Conservation (phyloP, 305 asterid genomes). For the Rubia balearica region DNA sequence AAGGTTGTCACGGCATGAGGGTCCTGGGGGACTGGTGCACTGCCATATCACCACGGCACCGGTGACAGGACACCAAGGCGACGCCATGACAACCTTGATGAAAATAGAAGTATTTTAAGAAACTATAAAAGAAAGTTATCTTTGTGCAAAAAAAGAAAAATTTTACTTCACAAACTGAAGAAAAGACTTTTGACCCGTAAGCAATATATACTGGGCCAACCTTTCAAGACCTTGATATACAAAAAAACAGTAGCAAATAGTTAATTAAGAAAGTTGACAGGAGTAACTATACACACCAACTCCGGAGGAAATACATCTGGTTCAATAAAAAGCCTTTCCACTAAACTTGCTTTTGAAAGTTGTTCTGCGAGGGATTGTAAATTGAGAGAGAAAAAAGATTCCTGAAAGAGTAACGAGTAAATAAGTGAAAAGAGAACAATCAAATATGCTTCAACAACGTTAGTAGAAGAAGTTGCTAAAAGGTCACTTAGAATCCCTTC, state of each 20-base stretch:
- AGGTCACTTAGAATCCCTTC: not conserved
- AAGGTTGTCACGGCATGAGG: not conserved
- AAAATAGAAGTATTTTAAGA: not conserved
- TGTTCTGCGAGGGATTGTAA: constrained; percentile 60
- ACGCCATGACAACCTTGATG: not conserved
- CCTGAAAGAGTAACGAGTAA: constrained; percentile 39
- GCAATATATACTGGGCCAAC: not conserved
- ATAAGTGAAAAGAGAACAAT: not conserved
- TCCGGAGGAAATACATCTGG: constrained; percentile 55
- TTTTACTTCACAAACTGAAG: not conserved
- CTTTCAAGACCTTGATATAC: not conserved
- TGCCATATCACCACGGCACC: not conserved
- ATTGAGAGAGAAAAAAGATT: constrained; percentile 75
- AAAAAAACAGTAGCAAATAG: constrained; percentile 1
- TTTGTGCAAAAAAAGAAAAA: not conserved
- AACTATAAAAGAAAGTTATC: not conserved
- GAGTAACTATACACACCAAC: constrained; percentile 36
- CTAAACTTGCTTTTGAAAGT: constrained; percentile 61
- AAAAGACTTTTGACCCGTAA: not conserved
- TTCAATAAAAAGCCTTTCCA: constrained; percentile 65
- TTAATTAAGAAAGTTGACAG: constrained; percentile 7
- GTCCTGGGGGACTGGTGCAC: not conserved
- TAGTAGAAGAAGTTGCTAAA: not conserved
- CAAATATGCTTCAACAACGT: not conserved
- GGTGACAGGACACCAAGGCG: not conserved